A percentile compares a stretch with the other conserved stretches of the same genome.
These are phyloP conservation scores for Puccinia hordei DNA, from an alignment of 1,284 basidiomycete genomes.

Conservation along the genomic window DNA sequence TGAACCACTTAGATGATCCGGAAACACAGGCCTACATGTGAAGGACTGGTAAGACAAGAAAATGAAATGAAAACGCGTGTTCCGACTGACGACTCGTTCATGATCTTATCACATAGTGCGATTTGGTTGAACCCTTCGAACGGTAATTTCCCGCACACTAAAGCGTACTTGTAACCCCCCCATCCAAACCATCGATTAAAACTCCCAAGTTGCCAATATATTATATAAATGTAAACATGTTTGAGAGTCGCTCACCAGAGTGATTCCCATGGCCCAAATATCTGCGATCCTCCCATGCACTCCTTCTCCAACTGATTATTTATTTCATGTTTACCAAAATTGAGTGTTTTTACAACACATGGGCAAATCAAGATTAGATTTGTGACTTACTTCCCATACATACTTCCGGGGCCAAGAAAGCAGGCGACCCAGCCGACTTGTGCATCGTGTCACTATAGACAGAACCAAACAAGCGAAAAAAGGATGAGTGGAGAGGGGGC, in stretches of 20 bases:
- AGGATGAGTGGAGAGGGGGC: background rate
- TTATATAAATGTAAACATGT: background rate
- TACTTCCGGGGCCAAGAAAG: constrained; percentile 35
- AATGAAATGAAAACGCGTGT: too few species aligned
- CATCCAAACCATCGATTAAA: too few species aligned
- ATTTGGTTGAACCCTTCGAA: constrained; percentile 28
- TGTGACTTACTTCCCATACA: constrained; percentile 20
- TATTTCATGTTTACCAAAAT: too few species aligned
- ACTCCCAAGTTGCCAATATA: too few species aligned
- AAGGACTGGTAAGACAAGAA: too few species aligned
- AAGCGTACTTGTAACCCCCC: constrained; percentile 2
- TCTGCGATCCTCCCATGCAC: constrained; percentile 17
- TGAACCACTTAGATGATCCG: background rate
- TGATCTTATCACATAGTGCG: constrained; percentile 16
- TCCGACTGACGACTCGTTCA: constrained; percentile 26
- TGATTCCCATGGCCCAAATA: constrained; percentile 43
- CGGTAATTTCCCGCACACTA: constrained; percentile 8
- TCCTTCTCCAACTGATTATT: constrained; percentile 4
- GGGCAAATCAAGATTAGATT: background rate
- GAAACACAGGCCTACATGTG: background rate
- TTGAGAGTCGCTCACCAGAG: constrained; percentile 1
- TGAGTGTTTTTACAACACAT: too few species aligned
- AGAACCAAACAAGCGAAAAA: background rate
- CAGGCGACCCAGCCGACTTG: constrained; percentile 34
- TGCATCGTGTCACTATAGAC: constrained; percentile 10